Base-by-base conservation (phyloP, 306 rosid genomes). In the Rubus parviflorus region DNA sequence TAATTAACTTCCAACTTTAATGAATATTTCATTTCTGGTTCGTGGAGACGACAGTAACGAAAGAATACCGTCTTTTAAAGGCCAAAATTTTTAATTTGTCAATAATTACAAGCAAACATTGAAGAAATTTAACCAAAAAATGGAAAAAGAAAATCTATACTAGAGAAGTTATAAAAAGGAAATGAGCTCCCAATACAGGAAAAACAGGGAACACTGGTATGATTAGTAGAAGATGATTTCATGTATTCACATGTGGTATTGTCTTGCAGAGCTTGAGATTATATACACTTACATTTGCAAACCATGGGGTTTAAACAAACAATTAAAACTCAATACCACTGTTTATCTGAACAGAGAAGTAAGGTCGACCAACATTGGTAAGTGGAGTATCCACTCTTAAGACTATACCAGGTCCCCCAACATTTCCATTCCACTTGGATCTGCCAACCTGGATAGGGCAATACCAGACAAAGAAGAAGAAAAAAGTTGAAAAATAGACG, bases 401-500 rank as follows among this genome's bases (percentile, higher is more conserved):
- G 68, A 92, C 96, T 20, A 94, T 53, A 62, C 98, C 98, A 1
- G 97, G 88, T 74, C 81, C 87, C 63, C 99, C 99, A 13, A 95
- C 90, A 78, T 95, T 95, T 57, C 99, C 99, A 70, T 91, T 92
- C 99, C 99, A 95, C 81, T 95, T 95, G 58, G 99, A 95, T 81
- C 98, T 87, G 51, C 99, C 99, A 79, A 95, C 78, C 99, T 95
- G 97, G 73, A 73, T 49, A 60, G 16, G 16, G 46, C 35, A 30
- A 58, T n/a, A 74, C 19, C 52, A 41, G 8, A 42, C 13, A 62
- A 76, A 61, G 25, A 63, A 68, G 62, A 48, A 57, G 17, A 3
- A 23, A 25, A 17, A 2, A 61, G 46, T 37, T 13, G 48, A 6
- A 4, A 51, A 10, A 54, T 9, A 38, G 0, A 35, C 1, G 0